These are phyloP conservation scores for Arctium lappa DNA, from an alignment of 129 eudicot genomes.

Conservation along the genomic window DNA sequence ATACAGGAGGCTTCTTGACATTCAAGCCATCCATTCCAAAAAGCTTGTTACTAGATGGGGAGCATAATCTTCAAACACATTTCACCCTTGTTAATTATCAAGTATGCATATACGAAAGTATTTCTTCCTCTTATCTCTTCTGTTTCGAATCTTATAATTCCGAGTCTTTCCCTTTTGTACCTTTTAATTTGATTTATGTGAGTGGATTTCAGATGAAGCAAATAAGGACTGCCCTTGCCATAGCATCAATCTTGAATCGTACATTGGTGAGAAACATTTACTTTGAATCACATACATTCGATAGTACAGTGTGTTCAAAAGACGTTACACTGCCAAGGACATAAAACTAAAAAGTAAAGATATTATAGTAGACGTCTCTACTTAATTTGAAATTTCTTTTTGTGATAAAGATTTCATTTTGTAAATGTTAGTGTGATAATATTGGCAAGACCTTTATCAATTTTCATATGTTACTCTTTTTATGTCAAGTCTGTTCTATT, in stretches of 20 bases:
- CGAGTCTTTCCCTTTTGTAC: background rate
- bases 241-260: conserved; percentile 76
- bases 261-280: conserved; percentile 66
- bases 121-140: background rate
- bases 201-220: conserved; percentile 66
- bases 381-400: background rate
- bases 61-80: conserved; percentile 78
- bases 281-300: conserved; percentile 1
- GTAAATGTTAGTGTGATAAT: too few species aligned
- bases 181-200: conserved; percentile 3
- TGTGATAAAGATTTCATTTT: too few species aligned
- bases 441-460: too few species aligned
- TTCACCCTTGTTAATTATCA: conserved; percentile 85
- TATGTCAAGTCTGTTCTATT: background rate
- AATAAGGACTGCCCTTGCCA: conserved; percentile 86
- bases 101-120: conserved; percentile 42
- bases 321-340: background rate
- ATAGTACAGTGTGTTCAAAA: background rate
- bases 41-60: conserved; percentile 80
- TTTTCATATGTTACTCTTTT: background rate
- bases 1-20: conserved; percentile 87
- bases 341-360: background rate
- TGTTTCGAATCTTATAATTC: background rate
- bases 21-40: conserved; percentile 87
- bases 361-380: background rate